Evolutionary conservation across 2,329 filamentous ascomycete genomes (phyloP), one percentile per base, ranked within the genome.

Genomic region (Exophiala xenobiotica): DNA sequence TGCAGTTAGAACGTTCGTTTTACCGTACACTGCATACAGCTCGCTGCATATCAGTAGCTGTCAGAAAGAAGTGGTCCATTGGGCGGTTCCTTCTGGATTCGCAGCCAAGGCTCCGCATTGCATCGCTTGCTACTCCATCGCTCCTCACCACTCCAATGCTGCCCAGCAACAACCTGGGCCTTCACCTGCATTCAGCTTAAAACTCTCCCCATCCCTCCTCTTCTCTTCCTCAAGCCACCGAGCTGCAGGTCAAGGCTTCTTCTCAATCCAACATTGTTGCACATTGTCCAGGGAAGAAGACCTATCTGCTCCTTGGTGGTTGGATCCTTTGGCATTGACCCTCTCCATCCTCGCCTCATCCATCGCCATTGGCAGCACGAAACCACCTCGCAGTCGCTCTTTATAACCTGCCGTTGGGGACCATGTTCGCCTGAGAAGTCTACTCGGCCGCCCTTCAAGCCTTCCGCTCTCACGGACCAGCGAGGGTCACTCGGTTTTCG

Each of bases 111-210:
- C 41, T 40, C 43, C 27, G 26, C 43, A 23, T 33, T 37, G 14
- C 27, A 33, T 37, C 43, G 31, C 31, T 23, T 46, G 20, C 54
- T 51, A 46, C 42, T 46, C 33, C 37, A 23, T 43, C 39, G 47
- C 37, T 42, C 39, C 39, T 33, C 38, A 22, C 49, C 49, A 54
- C 35, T 26, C 41, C 51, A 51, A 58, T 55, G 55, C 55, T 58
- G 55, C 55, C 55, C 55, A 58, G 55, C 55, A 58, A 58, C 55
- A 58, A 58, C 55, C 41, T 18, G 19, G 46, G 37, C 55, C 46
- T 50, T 31, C 46, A 46, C 38, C 46, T 49, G 43, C 41, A 52
- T 42, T 51, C 23, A 26, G 43, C 55, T 58, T 58, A 55, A 58
- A 58, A 49, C 49, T 51, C 49, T 55, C 20, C 5, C 37, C 19